Evolutionary conservation across 306 rosid genomes (phyloP).

Genomic region (Vicia faba): DNA sequence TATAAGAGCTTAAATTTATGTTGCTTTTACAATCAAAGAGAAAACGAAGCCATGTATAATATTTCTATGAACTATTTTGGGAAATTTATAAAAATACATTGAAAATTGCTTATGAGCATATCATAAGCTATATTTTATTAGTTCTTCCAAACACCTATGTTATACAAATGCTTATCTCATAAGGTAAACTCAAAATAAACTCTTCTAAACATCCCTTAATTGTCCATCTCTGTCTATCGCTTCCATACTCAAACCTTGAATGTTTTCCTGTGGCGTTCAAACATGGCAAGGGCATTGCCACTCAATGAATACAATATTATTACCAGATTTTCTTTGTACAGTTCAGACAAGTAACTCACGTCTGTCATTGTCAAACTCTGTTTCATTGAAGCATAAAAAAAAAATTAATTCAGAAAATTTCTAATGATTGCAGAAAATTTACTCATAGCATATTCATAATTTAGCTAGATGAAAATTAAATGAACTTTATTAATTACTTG

Average conservation of each 20-base stretch:
- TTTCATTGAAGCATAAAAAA: neutral
- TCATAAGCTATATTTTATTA: conserved; percentile 1
- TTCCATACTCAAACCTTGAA: conserved; percentile 17
- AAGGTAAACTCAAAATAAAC: neutral
- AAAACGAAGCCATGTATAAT: neutral
- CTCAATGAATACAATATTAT: conserved; percentile 11
- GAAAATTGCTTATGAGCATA: neutral
- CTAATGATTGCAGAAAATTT: conserved; percentile 33
- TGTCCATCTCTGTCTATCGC: conserved; percentile 3
- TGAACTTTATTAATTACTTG: conserved; percentile 28
- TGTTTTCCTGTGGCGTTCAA: neutral
- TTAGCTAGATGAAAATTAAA: conserved; percentile 35
- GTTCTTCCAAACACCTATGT: neutral
- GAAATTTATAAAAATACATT: neutral
- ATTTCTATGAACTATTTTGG: neutral
- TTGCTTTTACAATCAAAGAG: neutral
- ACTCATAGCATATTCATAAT: conserved; percentile 29
- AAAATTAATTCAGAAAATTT: conserved; percentile 20
- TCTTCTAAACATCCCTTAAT: neutral
- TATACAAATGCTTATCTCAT: neutral
- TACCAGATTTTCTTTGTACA: conserved; percentile 32
- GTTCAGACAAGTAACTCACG: conserved; percentile 5
- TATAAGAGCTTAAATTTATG: neutral
- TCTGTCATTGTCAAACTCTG: conserved; percentile 17
- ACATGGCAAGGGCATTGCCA: conserved; percentile 11